phyloP scores from a whole-genome alignment of 345 rosid genomes.

The Erysimum cheiranthoides region DNA sequence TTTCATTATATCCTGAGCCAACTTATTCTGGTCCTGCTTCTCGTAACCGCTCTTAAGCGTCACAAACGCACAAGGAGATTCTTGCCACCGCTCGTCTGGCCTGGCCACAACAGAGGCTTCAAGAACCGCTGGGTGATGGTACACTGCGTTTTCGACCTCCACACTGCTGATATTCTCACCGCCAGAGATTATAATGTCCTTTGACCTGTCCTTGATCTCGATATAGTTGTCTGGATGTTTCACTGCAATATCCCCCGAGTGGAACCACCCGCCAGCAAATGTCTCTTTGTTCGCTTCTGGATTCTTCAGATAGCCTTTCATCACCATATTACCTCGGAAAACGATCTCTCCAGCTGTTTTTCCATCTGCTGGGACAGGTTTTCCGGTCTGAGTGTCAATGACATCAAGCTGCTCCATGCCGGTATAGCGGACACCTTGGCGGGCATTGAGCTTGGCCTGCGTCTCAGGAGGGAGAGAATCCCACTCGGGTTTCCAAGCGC shows the following conservation, averaged over 20 bases:
- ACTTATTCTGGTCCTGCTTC: conserved; percentile 45
- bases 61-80: conserved; percentile 88
- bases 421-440: conserved; percentile 83
- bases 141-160: conserved; percentile 74
- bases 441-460: conserved; percentile 86
- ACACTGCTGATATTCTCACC: conserved; percentile 95
- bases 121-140: conserved; percentile 72
- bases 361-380: conserved; percentile 84
- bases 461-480: conserved; percentile 68
- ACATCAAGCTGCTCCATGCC: conserved; percentile 79
- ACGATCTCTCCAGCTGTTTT: conserved; percentile 84
- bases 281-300: conserved; percentile 78
- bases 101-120: conserved; percentile 94
- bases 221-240: conserved; percentile 87
- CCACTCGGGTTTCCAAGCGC: conserved; percentile 97
- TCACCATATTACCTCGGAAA: conserved; percentile 77
- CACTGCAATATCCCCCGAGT: conserved; percentile 85
- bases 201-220: conserved; percentile 87
- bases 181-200: conserved; percentile 91
- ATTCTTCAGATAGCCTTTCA: conserved; percentile 92
- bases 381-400: conserved; percentile 60
- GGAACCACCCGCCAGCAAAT: conserved; percentile 92
- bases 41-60: conserved; percentile 64
- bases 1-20: conserved; percentile 71
- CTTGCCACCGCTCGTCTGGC: conserved; percentile 86